These are phyloP conservation scores for Penicillium atrosanguineum DNA, from an alignment of 495 filamentous ascomycete genomes.

Conservation along the genomic window DNA sequence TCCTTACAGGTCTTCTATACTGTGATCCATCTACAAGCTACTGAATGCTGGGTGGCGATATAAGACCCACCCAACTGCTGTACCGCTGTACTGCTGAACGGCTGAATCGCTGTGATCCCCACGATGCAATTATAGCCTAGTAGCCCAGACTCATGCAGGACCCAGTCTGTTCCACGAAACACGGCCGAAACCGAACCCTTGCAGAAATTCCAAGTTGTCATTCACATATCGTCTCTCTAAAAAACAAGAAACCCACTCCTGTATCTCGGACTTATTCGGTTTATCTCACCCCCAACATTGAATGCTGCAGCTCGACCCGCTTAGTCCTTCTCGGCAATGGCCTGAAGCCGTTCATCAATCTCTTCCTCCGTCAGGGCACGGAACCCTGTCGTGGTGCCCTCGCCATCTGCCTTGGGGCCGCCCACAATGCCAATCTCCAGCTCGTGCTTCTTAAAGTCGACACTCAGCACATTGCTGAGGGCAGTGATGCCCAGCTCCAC, in stretches of 20 bases:
- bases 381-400: slow-evolving; percentile 75
- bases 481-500: slow-evolving; percentile 94
- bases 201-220: slow-evolving; percentile 16
- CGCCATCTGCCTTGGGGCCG: slow-evolving; percentile 73
- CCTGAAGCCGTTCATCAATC: slow-evolving; percentile 96
- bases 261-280: neutral
- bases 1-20: neutral
- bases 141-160: neutral
- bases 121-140: neutral
- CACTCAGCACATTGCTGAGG: slow-evolving; percentile 90
- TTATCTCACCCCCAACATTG: neutral
- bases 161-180: slow-evolving; percentile 5
- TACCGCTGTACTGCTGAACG: neutral
- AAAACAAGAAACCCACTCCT: slow-evolving; percentile 8
- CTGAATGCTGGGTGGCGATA: neutral
- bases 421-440: slow-evolving; percentile 97
- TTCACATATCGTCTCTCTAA: slow-evolving; percentile 19
- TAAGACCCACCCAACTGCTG: neutral
- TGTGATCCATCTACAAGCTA: neutral
- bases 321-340: slow-evolving; percentile 97
- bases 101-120: neutral
- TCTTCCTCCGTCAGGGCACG: slow-evolving; percentile 91
- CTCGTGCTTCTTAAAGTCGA: slow-evolving; percentile 99
- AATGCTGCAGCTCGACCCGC: slow-evolving; percentile 5
- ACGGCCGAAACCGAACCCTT: slow-evolving; percentile 17